Evolutionary conservation across 371 early-diverging fungal genomes (phyloP).

Genomic region (Mucor velutinosus): DNA sequence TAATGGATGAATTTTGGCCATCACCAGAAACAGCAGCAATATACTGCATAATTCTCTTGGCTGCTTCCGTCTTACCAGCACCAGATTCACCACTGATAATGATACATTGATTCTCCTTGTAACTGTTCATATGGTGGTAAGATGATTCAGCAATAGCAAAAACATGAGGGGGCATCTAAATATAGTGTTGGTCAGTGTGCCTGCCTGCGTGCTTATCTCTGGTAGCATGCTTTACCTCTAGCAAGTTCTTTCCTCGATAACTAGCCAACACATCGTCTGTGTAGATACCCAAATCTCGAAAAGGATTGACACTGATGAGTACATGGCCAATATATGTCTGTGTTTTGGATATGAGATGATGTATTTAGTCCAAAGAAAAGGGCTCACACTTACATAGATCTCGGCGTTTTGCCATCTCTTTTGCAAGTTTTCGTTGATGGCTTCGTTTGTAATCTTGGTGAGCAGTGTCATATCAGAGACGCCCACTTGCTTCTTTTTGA

Average conservation of each 20-base stretch:
- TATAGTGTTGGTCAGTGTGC: background rate
- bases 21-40: conserved; percentile 92
- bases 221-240: conserved; percentile 61
- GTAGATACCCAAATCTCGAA: conserved; percentile 84
- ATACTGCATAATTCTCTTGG: conserved; percentile 94
- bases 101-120: conserved; percentile 98
- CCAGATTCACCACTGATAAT: conserved; percentile 95
- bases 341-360: background rate
- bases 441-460: conserved; percentile 85
- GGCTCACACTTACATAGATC: conserved; percentile 68
- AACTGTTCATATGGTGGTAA: conserved; percentile 92
- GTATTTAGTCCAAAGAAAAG: background rate
- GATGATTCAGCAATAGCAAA: conserved; percentile 87
- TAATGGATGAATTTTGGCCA: conserved; percentile 74
- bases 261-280: conserved; percentile 71
- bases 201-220: background rate
- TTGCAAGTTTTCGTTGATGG: conserved; percentile 84
- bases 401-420: conserved; percentile 83
- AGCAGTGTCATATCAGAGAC: conserved; percentile 88
- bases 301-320: conserved; percentile 88
- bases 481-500: conserved; percentile 84
- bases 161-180: conserved; percentile 83
- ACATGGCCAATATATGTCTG: conserved; percentile 91
- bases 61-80: conserved; percentile 94
- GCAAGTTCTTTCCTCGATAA: conserved; percentile 82